Conservation (phyloP, 2,329 filamentous ascomycete genomes). For the Talaromyces amestolkiae region DNA sequence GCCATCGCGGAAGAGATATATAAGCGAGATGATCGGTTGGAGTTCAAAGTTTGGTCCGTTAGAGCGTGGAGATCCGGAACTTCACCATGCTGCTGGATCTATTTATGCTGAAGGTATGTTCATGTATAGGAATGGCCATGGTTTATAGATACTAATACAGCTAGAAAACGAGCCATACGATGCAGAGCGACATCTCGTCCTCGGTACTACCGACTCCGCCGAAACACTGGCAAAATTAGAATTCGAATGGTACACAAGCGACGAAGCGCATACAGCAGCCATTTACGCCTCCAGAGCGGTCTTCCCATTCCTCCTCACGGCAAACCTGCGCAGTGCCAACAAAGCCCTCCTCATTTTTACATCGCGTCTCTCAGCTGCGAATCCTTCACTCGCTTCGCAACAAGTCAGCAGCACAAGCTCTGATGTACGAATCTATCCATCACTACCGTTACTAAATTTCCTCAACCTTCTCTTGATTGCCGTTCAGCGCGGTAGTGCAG, state of each 20-base stretch:
- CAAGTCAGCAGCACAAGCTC: conserved; percentile 72
- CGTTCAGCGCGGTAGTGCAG: conserved; percentile 72
- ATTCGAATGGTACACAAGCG: conserved; percentile 89
- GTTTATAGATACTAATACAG: background rate
- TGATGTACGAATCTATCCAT: conserved; percentile 80
- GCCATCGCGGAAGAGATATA: conserved; percentile 88
- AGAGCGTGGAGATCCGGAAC: conserved; percentile 86
- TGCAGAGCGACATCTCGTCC: conserved; percentile 81
- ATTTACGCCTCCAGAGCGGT: conserved; percentile 82
- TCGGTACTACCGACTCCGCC: conserved; percentile 86
- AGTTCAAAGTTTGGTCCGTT: conserved; percentile 80
- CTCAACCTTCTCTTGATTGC: conserved; percentile 79
- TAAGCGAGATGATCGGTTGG: conserved; percentile 84
- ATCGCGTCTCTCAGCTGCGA: conserved; percentile 57
- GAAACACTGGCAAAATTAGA: conserved; percentile 78
- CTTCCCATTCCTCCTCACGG: conserved; percentile 84
- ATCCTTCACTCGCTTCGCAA: conserved; percentile 68
- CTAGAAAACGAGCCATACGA: conserved; percentile 86
- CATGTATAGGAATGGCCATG: background rate
- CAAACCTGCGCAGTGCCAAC: conserved; percentile 86
- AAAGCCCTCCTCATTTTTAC: conserved; percentile 76
- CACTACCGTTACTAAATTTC: conserved; percentile 92
- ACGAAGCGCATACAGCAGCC: conserved; percentile 82
- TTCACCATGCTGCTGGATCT: conserved; percentile 87
- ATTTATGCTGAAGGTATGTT: conserved; percentile 73